Evolutionary conservation across 1,284 basidiomycete species (phyloP), one percentile per base, ranked within the genome.

Genomic region (Farysia itapuensis): DNA sequence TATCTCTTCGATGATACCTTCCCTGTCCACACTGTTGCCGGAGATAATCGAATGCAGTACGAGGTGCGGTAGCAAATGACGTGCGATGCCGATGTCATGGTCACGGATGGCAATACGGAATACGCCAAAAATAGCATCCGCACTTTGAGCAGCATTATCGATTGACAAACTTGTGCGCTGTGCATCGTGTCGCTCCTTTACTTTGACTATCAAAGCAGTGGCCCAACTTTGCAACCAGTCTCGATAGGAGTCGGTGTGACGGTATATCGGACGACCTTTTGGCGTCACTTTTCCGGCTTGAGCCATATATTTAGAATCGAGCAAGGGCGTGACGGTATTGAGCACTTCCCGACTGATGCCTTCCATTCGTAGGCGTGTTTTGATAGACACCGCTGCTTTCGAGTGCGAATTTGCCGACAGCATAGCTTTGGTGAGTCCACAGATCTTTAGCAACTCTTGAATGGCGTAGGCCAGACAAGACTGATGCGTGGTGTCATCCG

Each of bases 191-290:
- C 57, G 22, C n/a, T 51, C 52, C 19, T 50, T 43, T 80, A 83
- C 81, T 30, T 49, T 50, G 16, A 41, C 50, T 45, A 97, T 89
- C n/a, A 99, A 83, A 72, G 89, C 83, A 11, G 84, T 82, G 0
- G 89, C 86, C 93, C 94, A 98, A 0, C 83, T 77, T 64, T 95
- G 90, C 18, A 98, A 82, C 95, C 95, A 99, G 77, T 98, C 93
- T 35, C 93, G 85, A 77, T 95, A 98, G 0, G 90, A 91, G 4
- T 82, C 77, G 42, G 86, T 82, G 4, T 80, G 79, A 1, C 82
- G 81, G 78, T 97, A 99, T 42, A 85, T 82, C 23, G 74, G 74
- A 20, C 39, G 50, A 26, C 49, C 46, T 20, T 66, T 57, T 5
- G 39, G 7, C 20, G 52, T 63, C 2, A 50, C 44, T 22, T 57